Evolutionary conservation across 2,329 filamentous ascomycete genomes (phyloP), one percentile per base, ranked within the genome.

Genomic region (Alternaria viburni): DNA sequence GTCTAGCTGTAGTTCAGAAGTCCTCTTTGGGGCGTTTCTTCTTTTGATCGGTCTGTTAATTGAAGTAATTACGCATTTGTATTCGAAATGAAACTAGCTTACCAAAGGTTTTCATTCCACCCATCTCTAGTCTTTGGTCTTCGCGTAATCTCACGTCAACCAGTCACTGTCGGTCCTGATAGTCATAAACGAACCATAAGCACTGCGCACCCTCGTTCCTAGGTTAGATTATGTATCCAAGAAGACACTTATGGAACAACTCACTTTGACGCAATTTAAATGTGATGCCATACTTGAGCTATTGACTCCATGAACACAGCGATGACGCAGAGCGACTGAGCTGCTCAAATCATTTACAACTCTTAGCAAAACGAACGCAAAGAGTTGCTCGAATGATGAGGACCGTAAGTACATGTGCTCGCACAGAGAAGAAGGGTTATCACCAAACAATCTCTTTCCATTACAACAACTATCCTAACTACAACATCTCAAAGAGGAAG

Each of bases 161-260:
- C 15, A 41, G 36, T n/a, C 36, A 17, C 8, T n/a, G 36, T 41
- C 36, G 36, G 15, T 41, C 15, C 36, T 6, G 0, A 10, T 10
- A n/a, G 36, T 10, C 36, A 1, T 41, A 0, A 41, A 41, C 4
- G 15, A 41, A 10, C 36, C 5, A 17, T 1, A 41, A 41, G 0
- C 36, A 10, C 17, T 6, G 15, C 15, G 0, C 2, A 9, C 15
- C 32, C 32, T 9, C 0, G 1, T 36, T 36, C 4, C 32, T n/a
- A 4, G 4, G 0, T 9, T 9, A n/a, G 1, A 36, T 36, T 5
- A 0, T 32, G 4, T 36, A 0, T n/a, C 0, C 1, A 9, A 36
- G 13, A 15, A 0, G 13, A n/a, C 30, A n/a, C 7, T 0, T 9
- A 0, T 36, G 13, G 30, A 15, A 15, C 2, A 36, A 13, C 0